Conservation (phyloP, 2,329 filamentous ascomycete species). For the Cercospora nicotianae region DNA sequence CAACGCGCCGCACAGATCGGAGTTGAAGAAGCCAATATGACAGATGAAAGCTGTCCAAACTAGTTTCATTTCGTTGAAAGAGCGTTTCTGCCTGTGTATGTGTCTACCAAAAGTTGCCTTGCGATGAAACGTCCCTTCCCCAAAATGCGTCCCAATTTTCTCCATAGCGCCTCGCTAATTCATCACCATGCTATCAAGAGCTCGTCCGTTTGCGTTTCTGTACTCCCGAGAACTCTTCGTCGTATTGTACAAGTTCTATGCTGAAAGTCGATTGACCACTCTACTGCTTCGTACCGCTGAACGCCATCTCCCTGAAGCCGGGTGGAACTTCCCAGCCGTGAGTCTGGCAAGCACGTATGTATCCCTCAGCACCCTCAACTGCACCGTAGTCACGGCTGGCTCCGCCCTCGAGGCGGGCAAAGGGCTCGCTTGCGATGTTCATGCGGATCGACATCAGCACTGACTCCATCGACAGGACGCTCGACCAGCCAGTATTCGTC, state of each 20-base stretch:
- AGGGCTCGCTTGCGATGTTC: conserved; percentile 71
- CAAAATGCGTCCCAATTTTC: neutral
- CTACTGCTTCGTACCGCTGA: conserved; percentile 21
- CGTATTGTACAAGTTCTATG: neutral
- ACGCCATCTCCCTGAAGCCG: conserved; percentile 57
- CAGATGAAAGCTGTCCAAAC: neutral
- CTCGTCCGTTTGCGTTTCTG: neutral
- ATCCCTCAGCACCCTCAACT: conserved; percentile 71
- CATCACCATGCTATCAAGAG: neutral
- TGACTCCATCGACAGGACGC: conserved; percentile 71
- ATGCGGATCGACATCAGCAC: conserved; percentile 78
- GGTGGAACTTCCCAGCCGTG: conserved; percentile 74
- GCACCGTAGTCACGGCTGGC: conserved; percentile 56
- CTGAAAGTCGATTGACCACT: neutral
- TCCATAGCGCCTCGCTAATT: conserved; percentile 6
- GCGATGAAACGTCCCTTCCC: neutral
- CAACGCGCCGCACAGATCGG: neutral
- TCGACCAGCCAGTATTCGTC: conserved; percentile 79
- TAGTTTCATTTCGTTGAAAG: neutral
- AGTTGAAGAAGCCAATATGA: neutral
- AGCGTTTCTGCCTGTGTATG: neutral
- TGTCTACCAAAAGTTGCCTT: neutral
- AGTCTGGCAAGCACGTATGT: conserved; percentile 61
- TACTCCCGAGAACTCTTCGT: neutral
- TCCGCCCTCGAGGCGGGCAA: conserved; percentile 63